Percentiles rank a stretch among this genome's conserved stretches.
These are phyloP conservation scores for Urostyla sp. DNA, from an alignment of 73 alveolate genomes.

Conservation along the genomic window DNA sequence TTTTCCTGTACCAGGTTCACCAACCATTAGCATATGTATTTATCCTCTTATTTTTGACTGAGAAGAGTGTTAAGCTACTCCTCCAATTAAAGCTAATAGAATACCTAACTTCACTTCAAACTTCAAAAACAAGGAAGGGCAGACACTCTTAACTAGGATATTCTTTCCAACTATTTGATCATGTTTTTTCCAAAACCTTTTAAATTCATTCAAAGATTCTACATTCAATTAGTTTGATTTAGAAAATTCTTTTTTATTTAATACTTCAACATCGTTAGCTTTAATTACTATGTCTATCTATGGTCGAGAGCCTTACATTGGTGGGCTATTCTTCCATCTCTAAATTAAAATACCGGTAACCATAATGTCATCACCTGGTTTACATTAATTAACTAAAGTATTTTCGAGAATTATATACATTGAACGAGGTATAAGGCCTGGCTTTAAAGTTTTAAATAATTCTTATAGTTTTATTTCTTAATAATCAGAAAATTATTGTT, in stretches of 20 bases:
- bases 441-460: slow-evolving; percentile 69
- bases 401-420: slow-evolving; percentile 76
- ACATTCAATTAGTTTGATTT: slow-evolving; percentile 14
- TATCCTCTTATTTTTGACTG: slow-evolving; percentile 72
- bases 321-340: slow-evolving; percentile 71
- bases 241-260: slow-evolving; percentile 48
- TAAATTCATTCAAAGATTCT: slow-evolving; percentile 28
- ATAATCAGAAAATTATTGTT: slow-evolving; percentile 72
- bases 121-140: slow-evolving; percentile 70
- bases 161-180: slow-evolving; percentile 38
- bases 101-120: slow-evolving; percentile 80
- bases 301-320: slow-evolving; percentile 49
- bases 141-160: slow-evolving; percentile 56
- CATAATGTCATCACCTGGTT: slow-evolving; percentile 87
- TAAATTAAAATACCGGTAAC: slow-evolving; percentile 75
- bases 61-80: slow-evolving; percentile 58
- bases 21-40: slow-evolving; percentile 79
- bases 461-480: slow-evolving; percentile 83
- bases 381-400: slow-evolving; percentile 73
- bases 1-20: slow-evolving; percentile 94
- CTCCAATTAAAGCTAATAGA: slow-evolving; percentile 80
- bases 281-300: slow-evolving; percentile 32
- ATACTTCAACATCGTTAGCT: slow-evolving; percentile 56
- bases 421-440: slow-evolving; percentile 78
- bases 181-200: slow-evolving; percentile 39